Evolutionary conservation across 2,329 filamentous ascomycete genomes (phyloP).

Genomic region (Colletotrichum sp.): DNA sequence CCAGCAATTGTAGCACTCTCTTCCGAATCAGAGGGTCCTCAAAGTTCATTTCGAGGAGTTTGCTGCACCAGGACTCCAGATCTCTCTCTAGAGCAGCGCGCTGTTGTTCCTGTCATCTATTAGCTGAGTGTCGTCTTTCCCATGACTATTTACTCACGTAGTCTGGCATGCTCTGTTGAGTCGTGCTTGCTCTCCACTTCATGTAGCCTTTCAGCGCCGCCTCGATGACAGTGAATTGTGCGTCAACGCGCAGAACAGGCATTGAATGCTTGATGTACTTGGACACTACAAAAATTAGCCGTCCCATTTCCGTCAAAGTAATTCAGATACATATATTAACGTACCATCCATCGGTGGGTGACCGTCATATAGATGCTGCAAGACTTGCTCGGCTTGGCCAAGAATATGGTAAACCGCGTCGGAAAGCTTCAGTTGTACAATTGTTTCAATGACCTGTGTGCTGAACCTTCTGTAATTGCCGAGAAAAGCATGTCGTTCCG

Average conservation of each 20-base stretch:
- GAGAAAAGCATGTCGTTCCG: constrained; percentile 92
- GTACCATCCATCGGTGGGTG: constrained; percentile 70
- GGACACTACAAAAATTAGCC: constrained; percentile 41
- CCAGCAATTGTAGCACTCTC: constrained; percentile 79
- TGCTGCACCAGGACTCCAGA: constrained; percentile 75
- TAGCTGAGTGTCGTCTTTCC: neutral
- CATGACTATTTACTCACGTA: neutral
- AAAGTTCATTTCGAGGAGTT: constrained; percentile 72
- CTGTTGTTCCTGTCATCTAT: constrained; percentile 47
- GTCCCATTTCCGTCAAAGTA: neutral
- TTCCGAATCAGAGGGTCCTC: constrained; percentile 88
- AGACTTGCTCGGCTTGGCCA: constrained; percentile 73
- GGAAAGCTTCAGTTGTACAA: constrained; percentile 80
- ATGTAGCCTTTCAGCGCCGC: constrained; percentile 87
- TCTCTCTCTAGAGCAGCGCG: constrained; percentile 64
- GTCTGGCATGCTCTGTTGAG: constrained; percentile 22
- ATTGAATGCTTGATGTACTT: constrained; percentile 73
- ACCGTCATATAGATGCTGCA: constrained; percentile 78
- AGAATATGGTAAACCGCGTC: constrained; percentile 91
- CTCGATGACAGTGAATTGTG: constrained; percentile 88
- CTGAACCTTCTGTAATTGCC: constrained; percentile 96
- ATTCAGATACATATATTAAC: constrained; percentile 26
- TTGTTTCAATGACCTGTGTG: constrained; percentile 82
- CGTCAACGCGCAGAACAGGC: constrained; percentile 81
- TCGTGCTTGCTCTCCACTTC: constrained; percentile 66